These are phyloP conservation scores for Lentinula sp. DNA, from an alignment of 768 basidiomycete species.

Conservation along the genomic window DNA sequence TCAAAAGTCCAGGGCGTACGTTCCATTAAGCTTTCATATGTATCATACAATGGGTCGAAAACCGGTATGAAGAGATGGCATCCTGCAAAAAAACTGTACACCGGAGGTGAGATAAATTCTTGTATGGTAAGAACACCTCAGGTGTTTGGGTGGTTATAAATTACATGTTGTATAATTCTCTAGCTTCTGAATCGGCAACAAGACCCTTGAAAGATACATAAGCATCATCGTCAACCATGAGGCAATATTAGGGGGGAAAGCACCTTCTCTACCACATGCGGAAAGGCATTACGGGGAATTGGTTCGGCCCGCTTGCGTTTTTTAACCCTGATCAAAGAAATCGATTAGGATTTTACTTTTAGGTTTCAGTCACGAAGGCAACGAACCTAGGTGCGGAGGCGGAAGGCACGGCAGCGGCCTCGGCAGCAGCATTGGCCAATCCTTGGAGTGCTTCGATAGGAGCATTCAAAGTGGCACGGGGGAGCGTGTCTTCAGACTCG, in stretches of 20 bases:
- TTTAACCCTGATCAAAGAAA: conserved; percentile 47
- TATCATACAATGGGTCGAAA: conserved; percentile 90
- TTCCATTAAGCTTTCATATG: conserved; percentile 86
- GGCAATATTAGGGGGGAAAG: conserved; percentile 6
- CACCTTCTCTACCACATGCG: conserved; percentile 86
- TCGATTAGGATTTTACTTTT: conserved; percentile 1
- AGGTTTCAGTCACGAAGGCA: not conserved
- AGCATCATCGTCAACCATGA: not conserved
- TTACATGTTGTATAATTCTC: conserved; percentile 90
- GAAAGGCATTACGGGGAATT: conserved; percentile 79
- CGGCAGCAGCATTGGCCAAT: conserved; percentile 91
- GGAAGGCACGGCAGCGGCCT: conserved; percentile 80
- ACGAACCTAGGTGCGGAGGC: conserved; percentile 52
- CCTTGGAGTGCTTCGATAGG: conserved; percentile 94
- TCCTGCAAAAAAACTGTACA: conserved; percentile 84
- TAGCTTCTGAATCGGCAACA: conserved; percentile 79
- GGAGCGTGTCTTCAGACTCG: conserved; percentile 85
- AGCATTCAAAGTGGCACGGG: conserved; percentile 78
- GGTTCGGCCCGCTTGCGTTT: conserved; percentile 84
- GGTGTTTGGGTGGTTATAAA: conserved; percentile 19
- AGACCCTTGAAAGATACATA: conserved; percentile 51
- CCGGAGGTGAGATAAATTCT: conserved; percentile 15
- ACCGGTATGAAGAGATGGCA: conserved; percentile 96
- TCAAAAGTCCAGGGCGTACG: conserved; percentile 96
- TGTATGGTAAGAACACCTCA: conserved; percentile 26